Evolutionary conservation across 164 flowering plant genomes (phyloP), one percentile per base, ranked within the genome.

Genomic region (Buxus sempervirens): DNA sequence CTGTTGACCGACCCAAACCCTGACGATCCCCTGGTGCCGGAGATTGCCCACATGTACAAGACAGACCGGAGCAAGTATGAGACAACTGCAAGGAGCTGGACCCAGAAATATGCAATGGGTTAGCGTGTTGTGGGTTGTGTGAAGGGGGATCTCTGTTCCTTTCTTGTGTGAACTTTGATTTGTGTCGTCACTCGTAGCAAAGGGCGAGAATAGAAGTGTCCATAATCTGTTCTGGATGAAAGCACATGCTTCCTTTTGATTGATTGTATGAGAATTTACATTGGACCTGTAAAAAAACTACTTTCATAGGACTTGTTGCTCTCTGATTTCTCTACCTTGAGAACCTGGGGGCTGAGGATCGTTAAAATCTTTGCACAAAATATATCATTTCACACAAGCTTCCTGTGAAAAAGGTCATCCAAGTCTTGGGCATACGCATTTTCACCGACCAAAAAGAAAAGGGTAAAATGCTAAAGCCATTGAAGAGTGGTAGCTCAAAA

Each of bases 51-150:
- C 67, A 73, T 77, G 77, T 77, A 77, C 74, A 77, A 77, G 69
- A 73, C 77, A 25, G 80, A 77, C 64, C 51, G 71, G 62, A 60
- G 56, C 77, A 77, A 77, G 77, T 77, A 80, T 27, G 83, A 80
- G 54, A 63, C 80, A 26, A 80, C 83, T 27, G 82, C 82, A 53
- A 73, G 82, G 75, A 76, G 81, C 78, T 78, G 81, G 81, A 78
- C 81, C 62, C 78, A 75, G 74, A 88, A 88, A 76, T 84, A 86
- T 64, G 93, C 90, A 12, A 86, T 86, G 93, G 90, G 88, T 38
- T 88, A 81, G 73, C 5, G 16, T 59, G 72, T 54, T 49, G 49
- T 19, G 25, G 4, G 38, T 32, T 59, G 67, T 63, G 64, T 62
- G 19, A 45, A 59, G 56, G 49, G 28, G 76, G 74, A 68, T 66